Evolutionary conservation across 129 eudicot species (phyloP).

Genomic region (Chrysanthemum makinoi): DNA sequence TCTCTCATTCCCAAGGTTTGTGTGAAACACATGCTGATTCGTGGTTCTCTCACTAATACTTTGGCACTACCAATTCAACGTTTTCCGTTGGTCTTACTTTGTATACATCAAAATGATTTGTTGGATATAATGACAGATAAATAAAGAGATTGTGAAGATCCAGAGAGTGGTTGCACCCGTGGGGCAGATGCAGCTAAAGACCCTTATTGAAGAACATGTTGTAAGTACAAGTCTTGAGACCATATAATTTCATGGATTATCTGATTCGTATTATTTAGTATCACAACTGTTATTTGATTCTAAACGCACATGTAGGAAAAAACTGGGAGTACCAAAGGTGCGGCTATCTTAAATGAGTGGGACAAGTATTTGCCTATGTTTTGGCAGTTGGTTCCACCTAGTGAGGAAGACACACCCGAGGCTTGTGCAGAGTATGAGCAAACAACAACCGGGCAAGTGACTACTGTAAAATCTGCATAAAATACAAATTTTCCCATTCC

Average conservation of each 20-base stretch:
- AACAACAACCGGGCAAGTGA: constrained; percentile 62
- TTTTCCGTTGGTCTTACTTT: constrained; percentile 2
- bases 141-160: constrained; percentile 96
- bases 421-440: constrained; percentile 85
- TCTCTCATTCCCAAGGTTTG: constrained; percentile 92
- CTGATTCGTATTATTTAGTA: not conserved
- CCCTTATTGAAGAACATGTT: constrained; percentile 88
- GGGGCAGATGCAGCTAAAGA: constrained; percentile 97
- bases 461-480: constrained; percentile 69
- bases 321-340: constrained; percentile 90
- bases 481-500: not conserved
- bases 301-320: constrained; percentile 54
- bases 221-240: constrained; percentile 49
- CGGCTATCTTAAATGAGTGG: constrained; percentile 86
- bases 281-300: not conserved
- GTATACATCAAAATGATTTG: not conserved
- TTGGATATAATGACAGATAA: constrained; percentile 48
- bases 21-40: not conserved
- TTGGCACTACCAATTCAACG: not conserved
- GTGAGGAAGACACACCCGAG: constrained; percentile 99
- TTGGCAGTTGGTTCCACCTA: constrained; percentile 99
- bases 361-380: constrained; percentile 88
- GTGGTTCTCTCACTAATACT: not conserved
- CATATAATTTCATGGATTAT: not conserved
- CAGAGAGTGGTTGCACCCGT: constrained; percentile 99